A percentile compares a stretch with the other conserved stretches of the same genome.
These are phyloP conservation scores for Ogataea dorogensis DNA, from an alignment of 805 yeast species.

Conservation along the genomic window DNA sequence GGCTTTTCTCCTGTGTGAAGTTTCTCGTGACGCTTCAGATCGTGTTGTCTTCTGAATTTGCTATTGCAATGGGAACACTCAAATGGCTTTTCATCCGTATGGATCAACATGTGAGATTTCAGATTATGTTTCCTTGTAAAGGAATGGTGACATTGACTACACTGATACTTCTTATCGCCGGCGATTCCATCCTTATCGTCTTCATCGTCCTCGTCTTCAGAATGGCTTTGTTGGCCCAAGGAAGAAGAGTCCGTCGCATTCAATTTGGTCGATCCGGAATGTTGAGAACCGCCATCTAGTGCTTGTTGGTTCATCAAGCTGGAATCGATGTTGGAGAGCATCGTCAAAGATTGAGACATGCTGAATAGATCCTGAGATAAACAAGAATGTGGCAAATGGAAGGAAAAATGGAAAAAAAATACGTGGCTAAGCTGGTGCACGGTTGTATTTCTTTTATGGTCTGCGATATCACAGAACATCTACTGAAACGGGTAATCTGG, in stretches of 20 bases:
- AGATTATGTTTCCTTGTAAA: slow-evolving; percentile 74
- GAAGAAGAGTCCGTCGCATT: slow-evolving; percentile 12
- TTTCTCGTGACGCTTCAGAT: slow-evolving; percentile 71
- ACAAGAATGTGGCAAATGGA: slow-evolving; percentile 21
- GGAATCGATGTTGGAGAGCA: slow-evolving; percentile 22
- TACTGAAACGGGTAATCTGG: no score
- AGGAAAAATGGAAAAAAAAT: slow-evolving; percentile 3
- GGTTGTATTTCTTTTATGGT: not conserved
- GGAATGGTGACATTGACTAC: slow-evolving; percentile 59
- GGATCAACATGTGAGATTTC: slow-evolving; percentile 69
- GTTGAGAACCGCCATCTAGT: slow-evolving; percentile 7
- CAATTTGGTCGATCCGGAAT: slow-evolving; percentile 5
- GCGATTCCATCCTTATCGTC: slow-evolving; percentile 15
- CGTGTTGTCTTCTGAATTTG: slow-evolving; percentile 70
- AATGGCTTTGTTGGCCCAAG: slow-evolving; percentile 11
- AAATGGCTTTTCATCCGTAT: slow-evolving; percentile 63
- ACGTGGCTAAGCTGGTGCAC: slow-evolving; percentile 16
- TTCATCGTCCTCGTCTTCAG: slow-evolving; percentile 19
- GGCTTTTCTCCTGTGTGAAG: slow-evolving; percentile 78
- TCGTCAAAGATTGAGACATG: slow-evolving; percentile 20
- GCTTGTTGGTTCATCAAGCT: slow-evolving; percentile 20
- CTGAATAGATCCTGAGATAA: slow-evolving; percentile 3
- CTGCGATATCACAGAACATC: not conserved
- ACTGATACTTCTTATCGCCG: slow-evolving; percentile 41
- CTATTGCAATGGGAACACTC: slow-evolving; percentile 58